Conservation (phyloP, 1,284 basidiomycete species). For the Sanghuangporus baumii region DNA sequence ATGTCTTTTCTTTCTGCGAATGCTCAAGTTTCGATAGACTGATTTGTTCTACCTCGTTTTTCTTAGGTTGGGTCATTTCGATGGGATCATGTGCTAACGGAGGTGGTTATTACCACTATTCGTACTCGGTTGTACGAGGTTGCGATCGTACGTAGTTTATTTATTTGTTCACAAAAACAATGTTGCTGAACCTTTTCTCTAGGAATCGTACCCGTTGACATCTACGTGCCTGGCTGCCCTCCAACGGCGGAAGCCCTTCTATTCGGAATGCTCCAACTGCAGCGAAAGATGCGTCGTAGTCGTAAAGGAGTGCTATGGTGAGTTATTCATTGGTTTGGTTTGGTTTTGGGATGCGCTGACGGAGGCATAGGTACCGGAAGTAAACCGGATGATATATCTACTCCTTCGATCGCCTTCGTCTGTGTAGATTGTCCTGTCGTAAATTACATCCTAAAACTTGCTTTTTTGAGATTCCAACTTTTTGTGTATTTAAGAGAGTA, state of each 20-base stretch:
- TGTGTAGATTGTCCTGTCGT: background rate
- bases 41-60: slow-evolving; percentile 19
- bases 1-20: slow-evolving; percentile 19
- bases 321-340: slow-evolving; percentile 25
- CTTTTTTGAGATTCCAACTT: background rate
- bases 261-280: slow-evolving; percentile 93
- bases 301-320: slow-evolving; percentile 91
- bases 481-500: background rate
- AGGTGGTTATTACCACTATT: slow-evolving; percentile 98
- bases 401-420: no score
- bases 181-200: background rate
- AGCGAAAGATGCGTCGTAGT: slow-evolving; percentile 93
- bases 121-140: slow-evolving; percentile 98
- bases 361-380: slow-evolving; percentile 7
- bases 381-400: background rate
- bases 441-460: background rate
- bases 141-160: slow-evolving; percentile 75
- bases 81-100: slow-evolving; percentile 99
- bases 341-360: background rate
- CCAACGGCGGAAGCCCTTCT: slow-evolving; percentile 91
- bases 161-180: background rate
- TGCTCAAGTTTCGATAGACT: slow-evolving; percentile 19
- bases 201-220: slow-evolving; percentile 97
- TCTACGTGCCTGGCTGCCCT: slow-evolving; percentile 94
- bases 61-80: slow-evolving; percentile 91